Evolutionary conservation across 768 basidiomycete species (phyloP), one percentile per base, ranked within the genome.

Genomic region (Pleurotus eryngii): DNA sequence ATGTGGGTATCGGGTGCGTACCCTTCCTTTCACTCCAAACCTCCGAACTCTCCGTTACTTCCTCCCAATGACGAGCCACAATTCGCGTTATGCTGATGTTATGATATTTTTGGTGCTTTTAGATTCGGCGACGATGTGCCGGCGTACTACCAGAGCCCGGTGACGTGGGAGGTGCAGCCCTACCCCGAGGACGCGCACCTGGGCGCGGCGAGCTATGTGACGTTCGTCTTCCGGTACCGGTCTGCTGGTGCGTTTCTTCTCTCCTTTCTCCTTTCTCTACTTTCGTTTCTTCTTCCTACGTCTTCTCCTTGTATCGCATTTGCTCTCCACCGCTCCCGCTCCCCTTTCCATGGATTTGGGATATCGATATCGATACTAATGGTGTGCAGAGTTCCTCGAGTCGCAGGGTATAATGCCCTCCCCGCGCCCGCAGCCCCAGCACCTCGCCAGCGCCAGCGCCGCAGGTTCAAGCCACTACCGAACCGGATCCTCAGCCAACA

Each of bases 141-240:
- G 27, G 65, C 76, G 7, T 68, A 68, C 17, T 64, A 68, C 24
- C 84, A 83, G 59, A 72, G 69, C 56, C 71, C 73, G 3, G 62
- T 64, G 22, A 90, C 87, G 8, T 88, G 84, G 84, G 65, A 70
- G 3, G 76, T 86, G 8, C 69, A 73, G 49, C 73, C 83, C 0
- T 74, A 81, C 61, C 80, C 81, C 27, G 66, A 70, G 24, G 65
- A 67, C 26, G 63, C 64, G 35, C 68, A 64, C n/a, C 9, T 11
- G 11, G 69, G 68, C 57, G 73, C 79, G 4, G 68, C 67, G 39
- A 80, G 85, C n/a, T 81, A 79, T 55, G 83, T 87, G 22, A 81
- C 84, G 14, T 90, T 90, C 64, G 72, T 81, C 2, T 90, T 89
- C 65, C 76, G 83, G 40, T 90, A 90, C 66, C 73, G 84, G 22